Base-by-base conservation (phyloP, 139 green algal species). In the Chlorella sp. region DNA sequence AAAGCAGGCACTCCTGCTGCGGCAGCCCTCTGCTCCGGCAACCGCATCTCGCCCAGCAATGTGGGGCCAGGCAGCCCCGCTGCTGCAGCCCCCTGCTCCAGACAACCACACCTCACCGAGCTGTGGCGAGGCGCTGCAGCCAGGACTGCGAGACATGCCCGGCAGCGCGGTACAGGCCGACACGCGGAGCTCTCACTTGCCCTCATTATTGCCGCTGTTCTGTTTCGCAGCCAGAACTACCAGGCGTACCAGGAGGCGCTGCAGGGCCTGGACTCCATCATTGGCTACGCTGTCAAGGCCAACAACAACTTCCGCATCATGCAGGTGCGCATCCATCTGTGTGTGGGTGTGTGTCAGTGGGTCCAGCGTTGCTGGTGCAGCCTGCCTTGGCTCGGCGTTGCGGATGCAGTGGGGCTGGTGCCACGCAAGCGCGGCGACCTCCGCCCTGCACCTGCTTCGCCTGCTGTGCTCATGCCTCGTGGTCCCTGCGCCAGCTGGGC, bases 271-370 rank as follows among this genome's bases (percentile, higher is more conserved):
- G 88, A 95, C 67, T 92, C 86, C 51, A 96, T 99, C 84, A 95
- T 99, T 44, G 96, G 97, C 44, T 99, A 99, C 82, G 97, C 97
- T 0, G 92, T 99, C 65, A 99, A 99, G 90, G 93, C 96, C 65
- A 99, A 99, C 93, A 99, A 99, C 92, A 99, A 99, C 91, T 80
- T 99, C 34, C 87, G 92, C 43, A 95, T 99, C 82, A 92, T 98
- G 91, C 88, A 95, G 87, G 91, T 96, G 84, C 11, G 67, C 34
- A 11, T 19, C 17, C 30, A 26, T 3, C 65, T 73, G 19, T 26
- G 8, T 40, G 65, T 3, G 19, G 7, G 46, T 54, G 7, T 54
- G 46, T n/a, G n/a, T n/a, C n/a, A n/a, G n/a, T n/a, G n/a, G n/a
- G n/a, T n/a, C n/a, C n/a, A n/a, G n/a, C n/a, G n/a, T n/a, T n/a